Percentiles rank a stretch among this genome's conserved stretches.
phyloP scores from a whole-genome alignment of 805 yeast genomes.

The Metschnikowia proteae region DNA sequence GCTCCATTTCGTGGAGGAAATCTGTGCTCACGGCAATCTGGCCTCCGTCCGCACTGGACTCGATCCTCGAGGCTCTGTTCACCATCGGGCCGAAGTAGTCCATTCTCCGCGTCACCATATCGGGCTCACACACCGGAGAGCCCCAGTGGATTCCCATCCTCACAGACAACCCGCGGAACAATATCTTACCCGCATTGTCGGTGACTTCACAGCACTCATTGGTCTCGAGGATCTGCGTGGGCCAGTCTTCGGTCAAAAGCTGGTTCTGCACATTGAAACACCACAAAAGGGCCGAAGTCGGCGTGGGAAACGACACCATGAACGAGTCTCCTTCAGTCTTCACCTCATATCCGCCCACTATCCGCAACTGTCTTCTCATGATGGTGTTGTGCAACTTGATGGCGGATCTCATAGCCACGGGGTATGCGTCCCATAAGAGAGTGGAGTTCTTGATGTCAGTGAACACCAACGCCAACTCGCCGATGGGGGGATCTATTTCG shows the following conservation, averaged over 20 bases:
- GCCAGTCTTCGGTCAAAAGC: slow-evolving; percentile 86
- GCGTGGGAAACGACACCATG: slow-evolving; percentile 94
- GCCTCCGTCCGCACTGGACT: slow-evolving; percentile 98
- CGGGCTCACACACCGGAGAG: slow-evolving; percentile 90
- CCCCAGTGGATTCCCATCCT: slow-evolving; percentile 99
- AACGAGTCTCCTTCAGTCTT: slow-evolving; percentile 99
- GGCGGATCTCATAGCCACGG: slow-evolving; percentile 94
- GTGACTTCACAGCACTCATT: slow-evolving; percentile 79
- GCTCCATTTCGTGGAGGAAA: slow-evolving; percentile 66
- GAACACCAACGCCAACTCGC: slow-evolving; percentile 91
- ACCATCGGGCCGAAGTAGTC: slow-evolving; percentile 99
- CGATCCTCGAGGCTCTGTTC: slow-evolving; percentile 87
- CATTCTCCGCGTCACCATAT: slow-evolving; percentile 94
- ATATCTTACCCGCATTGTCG: slow-evolving; percentile 54
- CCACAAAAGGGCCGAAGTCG: slow-evolving; percentile 88
- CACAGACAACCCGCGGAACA: slow-evolving; percentile 88
- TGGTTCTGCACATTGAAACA: slow-evolving; percentile 90
- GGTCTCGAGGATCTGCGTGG: slow-evolving; percentile 79
- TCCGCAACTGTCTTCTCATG: slow-evolving; percentile 89
- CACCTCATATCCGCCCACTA: slow-evolving; percentile 96
- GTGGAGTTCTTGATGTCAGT: slow-evolving; percentile 97
- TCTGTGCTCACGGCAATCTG: slow-evolving; percentile 86
- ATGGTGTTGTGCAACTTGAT: slow-evolving; percentile 89
- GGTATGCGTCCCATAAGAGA: slow-evolving; percentile 85
- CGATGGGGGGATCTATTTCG: slow-evolving; percentile 93